A percentile compares a stretch with the other conserved stretches of the same genome.
Conservation (phyloP, 495 filamentous ascomycete species). For the Aspergillus funiculosus region DNA sequence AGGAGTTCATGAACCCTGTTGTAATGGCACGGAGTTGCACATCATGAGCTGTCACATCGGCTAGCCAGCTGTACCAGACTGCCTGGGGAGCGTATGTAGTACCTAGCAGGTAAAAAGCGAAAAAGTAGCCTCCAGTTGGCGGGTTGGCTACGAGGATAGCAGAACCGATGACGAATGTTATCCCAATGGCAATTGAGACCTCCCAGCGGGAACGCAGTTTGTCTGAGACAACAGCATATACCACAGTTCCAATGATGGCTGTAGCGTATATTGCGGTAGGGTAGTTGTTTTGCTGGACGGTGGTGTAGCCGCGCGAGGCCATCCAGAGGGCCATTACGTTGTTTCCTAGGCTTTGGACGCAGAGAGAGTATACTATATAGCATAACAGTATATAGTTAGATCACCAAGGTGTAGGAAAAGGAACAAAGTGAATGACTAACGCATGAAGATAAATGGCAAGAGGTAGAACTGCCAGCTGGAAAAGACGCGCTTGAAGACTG, state of each 20-base stretch:
- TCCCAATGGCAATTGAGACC: conserved; percentile 29
- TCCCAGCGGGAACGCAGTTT: conserved; percentile 31
- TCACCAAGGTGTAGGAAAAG: background rate
- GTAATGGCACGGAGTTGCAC: conserved; percentile 32
- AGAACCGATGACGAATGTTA: conserved; percentile 30
- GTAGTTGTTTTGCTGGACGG: conserved; percentile 33
- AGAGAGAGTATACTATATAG: conserved; percentile 30
- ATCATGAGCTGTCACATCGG: conserved; percentile 31
- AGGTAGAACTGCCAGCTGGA: conserved; percentile 36
- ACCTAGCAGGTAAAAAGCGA: conserved; percentile 31
- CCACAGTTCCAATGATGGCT: conserved; percentile 28
- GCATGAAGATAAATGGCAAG: conserved; percentile 32
- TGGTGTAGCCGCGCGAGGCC: conserved; percentile 30
- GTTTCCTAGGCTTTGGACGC: conserved; percentile 29
- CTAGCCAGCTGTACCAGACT: conserved; percentile 37
- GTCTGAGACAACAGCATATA: conserved; percentile 34
- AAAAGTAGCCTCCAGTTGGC: conserved; percentile 25
- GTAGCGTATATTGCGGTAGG: conserved; percentile 30
- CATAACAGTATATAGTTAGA: too few relatives aligned
- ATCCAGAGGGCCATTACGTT: conserved; percentile 37
- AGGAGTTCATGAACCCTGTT: conserved; percentile 37
- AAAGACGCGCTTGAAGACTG: conserved; percentile 27
- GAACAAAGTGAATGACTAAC: conserved; percentile 13
- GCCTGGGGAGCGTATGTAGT: conserved; percentile 34
- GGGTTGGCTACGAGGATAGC: conserved; percentile 28